Percentiles rank a stretch among this genome's conserved stretches.
These are phyloP conservation scores for Xylaria sp. DNA, from an alignment of 2,329 filamentous ascomycete genomes.

Conservation along the genomic window DNA sequence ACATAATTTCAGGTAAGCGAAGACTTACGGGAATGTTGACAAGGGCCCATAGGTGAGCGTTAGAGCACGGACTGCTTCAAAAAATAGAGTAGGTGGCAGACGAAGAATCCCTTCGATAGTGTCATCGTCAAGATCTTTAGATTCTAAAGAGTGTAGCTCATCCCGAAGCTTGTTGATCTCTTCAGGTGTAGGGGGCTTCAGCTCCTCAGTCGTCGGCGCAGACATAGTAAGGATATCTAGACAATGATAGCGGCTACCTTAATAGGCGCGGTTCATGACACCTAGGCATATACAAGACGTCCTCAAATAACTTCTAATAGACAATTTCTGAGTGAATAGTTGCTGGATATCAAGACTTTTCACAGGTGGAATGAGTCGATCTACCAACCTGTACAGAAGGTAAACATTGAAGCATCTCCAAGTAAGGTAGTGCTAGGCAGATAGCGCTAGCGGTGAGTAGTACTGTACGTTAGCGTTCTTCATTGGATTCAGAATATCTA, in stretches of 20 bases:
- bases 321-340: no score
- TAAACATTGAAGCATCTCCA: conserved; percentile 20
- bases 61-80: conserved; percentile 14
- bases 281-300: background rate
- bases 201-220: background rate
- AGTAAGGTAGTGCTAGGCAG: background rate
- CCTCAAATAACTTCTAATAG: background rate
- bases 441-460: background rate
- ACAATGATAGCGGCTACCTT: background rate
- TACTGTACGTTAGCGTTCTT: background rate
- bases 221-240: conserved; percentile 21
- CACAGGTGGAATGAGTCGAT: background rate
- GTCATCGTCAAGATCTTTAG: background rate
- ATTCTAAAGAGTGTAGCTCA: conserved; percentile 24
- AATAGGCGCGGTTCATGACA: background rate
- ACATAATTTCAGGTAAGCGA: background rate
- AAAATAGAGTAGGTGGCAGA: conserved; percentile 24
- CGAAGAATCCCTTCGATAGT: conserved; percentile 24
- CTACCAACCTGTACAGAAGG: background rate
- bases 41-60: conserved; percentile 22
- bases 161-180: conserved; percentile 28
- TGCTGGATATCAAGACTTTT: background rate
- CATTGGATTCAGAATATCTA: background rate
- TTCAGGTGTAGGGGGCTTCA: conserved; percentile 9
- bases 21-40: conserved; percentile 30